Evolutionary conservation across 1,284 basidiomycete species (phyloP), one percentile per base, ranked within the genome.

Genomic region (Mycosarcoma maydis): DNA sequence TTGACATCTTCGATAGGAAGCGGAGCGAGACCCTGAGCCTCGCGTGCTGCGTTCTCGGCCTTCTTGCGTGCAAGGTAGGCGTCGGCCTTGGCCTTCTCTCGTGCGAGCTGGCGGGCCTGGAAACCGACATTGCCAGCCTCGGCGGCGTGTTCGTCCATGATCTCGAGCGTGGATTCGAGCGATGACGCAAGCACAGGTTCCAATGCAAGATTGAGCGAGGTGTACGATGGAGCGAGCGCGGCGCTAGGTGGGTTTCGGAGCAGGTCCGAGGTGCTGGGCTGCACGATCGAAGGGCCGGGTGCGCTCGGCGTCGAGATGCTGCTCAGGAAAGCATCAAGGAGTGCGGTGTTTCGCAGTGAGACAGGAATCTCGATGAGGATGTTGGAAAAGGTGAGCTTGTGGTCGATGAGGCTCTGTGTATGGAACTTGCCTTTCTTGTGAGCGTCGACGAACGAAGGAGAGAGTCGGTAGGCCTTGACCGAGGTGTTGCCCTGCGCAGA

Each of bases 341-440:
- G 86, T 8, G 92, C 85, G 61, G 94, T 93, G 68, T 91, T 92
- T 73, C 92, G 90, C 80, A 97, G 87, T 83, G 88, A 89, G 72
- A 98, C 85, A 39, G 95, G 93, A 48, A 98, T 87, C 83, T 97
- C 90, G 78, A 91, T 89, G 33, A 99, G 86, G 77, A 98, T 90
- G 58, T 89, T 90, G 46, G 92, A 90, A 80, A 95, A 93, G 27
- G 92, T 96, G 65, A 98, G 85, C 67, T 89, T 88, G 84, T 93
- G 88, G 81, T 88, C 89, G 75, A 90, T 89, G 73, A 98, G 85
- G 80, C 93, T 76, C 73, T 90, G 84, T 6, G 90, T 88, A 82
- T 91, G 92, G 85, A 98, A 97, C 82, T 90, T 92, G 66, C 88
- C 88, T 78, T 87, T 88, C 82, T 90, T 92, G 84, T 92, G 90